Conservation (phyloP, 1,139 yeast species). For the Sporopachydermia cereana region DNA sequence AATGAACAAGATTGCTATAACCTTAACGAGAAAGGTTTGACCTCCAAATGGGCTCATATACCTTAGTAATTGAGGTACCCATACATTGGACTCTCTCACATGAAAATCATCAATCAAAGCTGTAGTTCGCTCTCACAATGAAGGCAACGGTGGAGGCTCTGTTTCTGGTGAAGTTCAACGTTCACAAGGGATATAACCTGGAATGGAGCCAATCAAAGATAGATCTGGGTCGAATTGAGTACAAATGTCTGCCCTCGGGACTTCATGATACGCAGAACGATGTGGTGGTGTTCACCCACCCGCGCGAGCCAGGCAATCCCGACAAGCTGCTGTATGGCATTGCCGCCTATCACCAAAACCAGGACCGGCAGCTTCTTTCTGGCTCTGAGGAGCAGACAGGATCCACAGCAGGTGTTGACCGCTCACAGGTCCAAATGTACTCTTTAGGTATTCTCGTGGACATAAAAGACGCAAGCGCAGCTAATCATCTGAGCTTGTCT, state of each 20-base stretch:
- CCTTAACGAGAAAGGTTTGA: too few species aligned
- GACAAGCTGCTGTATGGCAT: slow-evolving; percentile 31
- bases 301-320: slow-evolving; percentile 21
- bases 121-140: background rate
- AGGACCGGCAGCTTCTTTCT: slow-evolving; percentile 13
- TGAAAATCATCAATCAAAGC: too few species aligned
- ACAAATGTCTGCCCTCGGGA: slow-evolving; percentile 72
- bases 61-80: too few species aligned
- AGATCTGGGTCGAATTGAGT: slow-evolving; percentile 41
- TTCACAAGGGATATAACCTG: slow-evolving; percentile 46
- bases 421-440: slow-evolving; percentile 50
- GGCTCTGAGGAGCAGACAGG: slow-evolving; percentile 9
- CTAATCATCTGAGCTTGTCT: slow-evolving; percentile 7
- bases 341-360: slow-evolving; percentile 36
- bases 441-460: slow-evolving; percentile 55
- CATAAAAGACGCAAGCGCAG: slow-evolving; percentile 19
- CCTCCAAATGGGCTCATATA: too few species aligned
- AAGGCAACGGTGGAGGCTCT: slow-evolving; percentile 32
- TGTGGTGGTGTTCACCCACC: slow-evolving; percentile 38
- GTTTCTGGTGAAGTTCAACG: slow-evolving; percentile 54
- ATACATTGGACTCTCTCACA: too few species aligned
- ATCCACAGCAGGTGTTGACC: slow-evolving; percentile 29
- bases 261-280: slow-evolving; percentile 54
- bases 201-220: slow-evolving; percentile 37
- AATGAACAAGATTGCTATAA: too few species aligned